Percentiles rank a stretch among this genome's conserved stretches.
These are phyloP conservation scores for Aquanectria penicillioides DNA, from an alignment of 2,329 filamentous ascomycete species.

Conservation along the genomic window DNA sequence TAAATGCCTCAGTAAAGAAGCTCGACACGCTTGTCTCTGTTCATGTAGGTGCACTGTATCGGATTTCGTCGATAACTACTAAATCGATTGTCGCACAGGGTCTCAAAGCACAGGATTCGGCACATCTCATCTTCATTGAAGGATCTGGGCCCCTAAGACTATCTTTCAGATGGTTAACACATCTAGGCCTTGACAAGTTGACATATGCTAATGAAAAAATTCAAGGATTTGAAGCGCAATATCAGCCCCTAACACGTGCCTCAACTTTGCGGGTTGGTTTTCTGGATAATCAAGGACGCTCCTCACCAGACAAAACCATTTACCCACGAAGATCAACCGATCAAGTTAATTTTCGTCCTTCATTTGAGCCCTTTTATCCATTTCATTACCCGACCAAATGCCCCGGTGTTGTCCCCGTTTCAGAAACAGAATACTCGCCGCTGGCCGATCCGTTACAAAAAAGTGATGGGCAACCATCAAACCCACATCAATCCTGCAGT, in stretches of 20 bases:
- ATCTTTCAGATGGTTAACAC: constrained; percentile 40
- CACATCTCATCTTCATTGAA: constrained; percentile 40
- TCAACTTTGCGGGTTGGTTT: constrained; percentile 33
- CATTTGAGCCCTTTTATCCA: constrained; percentile 28
- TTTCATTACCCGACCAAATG: constrained; percentile 31
- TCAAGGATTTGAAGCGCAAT: constrained; percentile 17
- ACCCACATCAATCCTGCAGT: not conserved
- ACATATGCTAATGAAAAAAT: constrained; percentile 37
- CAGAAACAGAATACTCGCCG: not conserved
- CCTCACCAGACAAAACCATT: constrained; percentile 16
- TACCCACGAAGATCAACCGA: constrained; percentile 5
- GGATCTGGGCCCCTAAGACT: constrained; percentile 15
- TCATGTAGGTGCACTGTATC: constrained; percentile 32
- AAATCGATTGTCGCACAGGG: too few relatives aligned
- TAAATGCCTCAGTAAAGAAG: constrained; percentile 30
- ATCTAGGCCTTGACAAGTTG: constrained; percentile 36
- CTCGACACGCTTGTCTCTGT: constrained; percentile 34
- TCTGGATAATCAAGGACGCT: constrained; percentile 7
- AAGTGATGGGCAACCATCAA: not conserved
- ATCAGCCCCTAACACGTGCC: constrained; percentile 27
- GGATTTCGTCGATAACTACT: too few relatives aligned
- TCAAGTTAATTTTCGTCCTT: not conserved
- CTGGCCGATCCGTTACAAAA: not conserved
- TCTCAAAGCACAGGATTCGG: too few relatives aligned
- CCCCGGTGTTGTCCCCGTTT: constrained; percentile 2